Evolutionary conservation across 805 yeast species (phyloP).

Genomic region (Nadsonia fulvescens): DNA sequence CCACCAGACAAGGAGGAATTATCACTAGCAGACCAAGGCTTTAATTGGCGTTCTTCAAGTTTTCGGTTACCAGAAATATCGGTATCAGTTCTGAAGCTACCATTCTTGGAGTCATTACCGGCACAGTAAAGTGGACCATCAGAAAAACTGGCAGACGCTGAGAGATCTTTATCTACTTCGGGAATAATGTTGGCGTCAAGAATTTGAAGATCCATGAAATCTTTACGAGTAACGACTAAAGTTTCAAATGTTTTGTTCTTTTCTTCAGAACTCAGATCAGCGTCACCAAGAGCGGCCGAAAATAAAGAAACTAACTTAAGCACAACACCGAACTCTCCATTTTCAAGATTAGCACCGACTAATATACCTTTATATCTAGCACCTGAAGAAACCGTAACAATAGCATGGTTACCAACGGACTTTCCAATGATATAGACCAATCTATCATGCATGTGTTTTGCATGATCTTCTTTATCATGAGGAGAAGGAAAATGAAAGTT

Average conservation of each 20-base stretch:
- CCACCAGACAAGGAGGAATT: conserved; percentile 14
- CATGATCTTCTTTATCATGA: too few relatives aligned
- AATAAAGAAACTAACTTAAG: conserved; percentile 32
- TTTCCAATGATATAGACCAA: conserved; percentile 35
- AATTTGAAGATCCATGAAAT: conserved; percentile 32
- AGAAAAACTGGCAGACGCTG: too few relatives aligned
- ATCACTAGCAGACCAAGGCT: conserved; percentile 70
- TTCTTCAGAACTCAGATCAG: conserved; percentile 18
- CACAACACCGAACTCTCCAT: conserved; percentile 35
- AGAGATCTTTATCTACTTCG: conserved; percentile 7
- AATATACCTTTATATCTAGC: conserved; percentile 40
- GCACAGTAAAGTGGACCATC: conserved; percentile 3
- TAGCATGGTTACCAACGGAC: conserved; percentile 39
- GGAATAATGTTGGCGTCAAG: conserved; percentile 22
- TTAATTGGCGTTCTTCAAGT: conserved; percentile 51
- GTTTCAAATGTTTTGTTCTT: conserved; percentile 23
- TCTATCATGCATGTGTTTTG: conserved; percentile 32
- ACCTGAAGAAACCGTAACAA: conserved; percentile 47
- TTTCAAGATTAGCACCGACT: conserved; percentile 24
- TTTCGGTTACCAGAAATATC: conserved; percentile 47
- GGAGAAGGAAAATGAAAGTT: too few relatives aligned
- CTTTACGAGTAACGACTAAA: conserved; percentile 30
- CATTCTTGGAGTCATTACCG: not conserved
- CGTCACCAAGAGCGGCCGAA: conserved; percentile 20
- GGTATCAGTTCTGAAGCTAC: conserved; percentile 59